These are phyloP conservation scores for Kregervanrija pseudodelftensis DNA, from an alignment of 805 yeast species.

Conservation along the genomic window DNA sequence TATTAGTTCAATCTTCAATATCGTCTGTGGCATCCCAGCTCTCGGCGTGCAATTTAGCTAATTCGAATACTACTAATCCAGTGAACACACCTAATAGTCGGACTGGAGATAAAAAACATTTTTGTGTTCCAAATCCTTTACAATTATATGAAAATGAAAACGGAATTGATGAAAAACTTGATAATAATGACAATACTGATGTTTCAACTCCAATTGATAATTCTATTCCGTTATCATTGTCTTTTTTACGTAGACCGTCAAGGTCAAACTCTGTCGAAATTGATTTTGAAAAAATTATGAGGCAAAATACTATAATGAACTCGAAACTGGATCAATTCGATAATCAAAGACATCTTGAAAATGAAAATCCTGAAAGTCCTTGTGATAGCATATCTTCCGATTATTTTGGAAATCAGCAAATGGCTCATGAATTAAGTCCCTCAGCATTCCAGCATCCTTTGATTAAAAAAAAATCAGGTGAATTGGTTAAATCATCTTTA, in stretches of 20 bases:
- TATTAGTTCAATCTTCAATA: no score
- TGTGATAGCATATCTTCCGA: background rate
- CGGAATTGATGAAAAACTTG: no score
- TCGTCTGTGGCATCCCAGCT: no score
- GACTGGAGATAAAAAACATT: no score
- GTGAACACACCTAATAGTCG: no score
- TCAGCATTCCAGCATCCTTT: conserved; percentile 27
- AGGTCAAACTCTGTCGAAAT: conserved; percentile 19
- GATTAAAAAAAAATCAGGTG: conserved; percentile 85
- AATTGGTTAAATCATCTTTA: conserved; percentile 68
- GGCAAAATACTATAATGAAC: conserved; percentile 26
- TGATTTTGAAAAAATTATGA: conserved; percentile 21
- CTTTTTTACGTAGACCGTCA: conserved; percentile 27
- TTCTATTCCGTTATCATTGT: conserved; percentile 25
- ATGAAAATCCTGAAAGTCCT: background rate
- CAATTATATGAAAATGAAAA: no score
- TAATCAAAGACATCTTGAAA: background rate
- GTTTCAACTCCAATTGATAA: conserved; percentile 8
- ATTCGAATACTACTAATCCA: no score
- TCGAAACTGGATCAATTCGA: conserved; percentile 8
- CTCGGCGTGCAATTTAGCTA: no score
- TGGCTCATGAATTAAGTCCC: conserved; percentile 6
- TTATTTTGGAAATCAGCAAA: background rate
- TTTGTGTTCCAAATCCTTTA: no score
- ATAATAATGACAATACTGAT: background rate